Base-by-base conservation (phyloP, 495 filamentous ascomycete species). In the Tuber melanosporum region DNA sequence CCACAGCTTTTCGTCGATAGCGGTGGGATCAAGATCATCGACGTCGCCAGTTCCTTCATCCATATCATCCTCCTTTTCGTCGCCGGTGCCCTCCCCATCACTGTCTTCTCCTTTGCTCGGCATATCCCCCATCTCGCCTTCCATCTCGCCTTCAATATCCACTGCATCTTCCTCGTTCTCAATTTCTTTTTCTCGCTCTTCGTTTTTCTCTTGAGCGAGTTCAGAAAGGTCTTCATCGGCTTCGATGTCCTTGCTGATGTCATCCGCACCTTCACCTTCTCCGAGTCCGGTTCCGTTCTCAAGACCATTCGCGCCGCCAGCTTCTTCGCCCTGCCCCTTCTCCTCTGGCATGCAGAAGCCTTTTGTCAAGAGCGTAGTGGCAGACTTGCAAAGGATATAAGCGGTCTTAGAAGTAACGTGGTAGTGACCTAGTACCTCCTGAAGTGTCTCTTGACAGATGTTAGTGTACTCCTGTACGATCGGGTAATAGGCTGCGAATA, bases 1-100 rank as follows among this genome's bases (percentile, higher is more conserved):
- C 95, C 95, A 99, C 86, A 98, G 91, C 86, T 98, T 98, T 85
- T 99, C 95, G 83, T 99, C 95, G 1, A 99, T 91, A 22, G 94
- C 93, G 26, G 90, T 91, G 10, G 93, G 90, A 79, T 96, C 94
- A 32, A 97, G 86, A 79, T 94, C 93, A 86, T 97, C 92, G 9
- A 99, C 93, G 83, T 92, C 91, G 8, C 94, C 96, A 14, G 90
- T 87, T 85, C 97, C 92, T 81, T 97, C 94, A 76, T 97, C 94
- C 78, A 96, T 89, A 44, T 90, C 88, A 32, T 91, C 89, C 39
- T 87, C 88, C 19, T 88, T 87, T 14, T 89, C 86, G 8, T 88
- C 86, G 4, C 87, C 86, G 20, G 86, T 86, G 74, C 88, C 88
- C 41, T 89, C 86, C 0, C 79, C 88, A 0, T 89, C 87, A 39